Conservation (phyloP, 2,329 filamentous ascomycete species). For the Colletotrichum sp. region DNA sequence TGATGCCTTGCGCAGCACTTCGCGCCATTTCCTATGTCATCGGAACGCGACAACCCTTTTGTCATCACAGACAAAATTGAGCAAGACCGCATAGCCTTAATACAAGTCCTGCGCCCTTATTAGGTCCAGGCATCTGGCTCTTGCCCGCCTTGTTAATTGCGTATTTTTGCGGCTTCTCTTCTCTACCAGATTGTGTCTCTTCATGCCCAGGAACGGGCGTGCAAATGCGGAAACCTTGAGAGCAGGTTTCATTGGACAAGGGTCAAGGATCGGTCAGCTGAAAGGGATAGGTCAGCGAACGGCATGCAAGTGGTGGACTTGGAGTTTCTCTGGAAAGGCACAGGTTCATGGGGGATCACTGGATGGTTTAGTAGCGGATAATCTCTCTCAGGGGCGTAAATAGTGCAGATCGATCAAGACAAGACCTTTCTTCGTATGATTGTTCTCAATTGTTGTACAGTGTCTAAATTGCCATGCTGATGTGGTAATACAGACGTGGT, state of each 20-base stretch:
- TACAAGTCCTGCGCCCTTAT: background rate
- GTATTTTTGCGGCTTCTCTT: background rate
- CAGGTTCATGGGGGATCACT: background rate
- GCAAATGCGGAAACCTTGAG: background rate
- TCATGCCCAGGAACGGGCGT: background rate
- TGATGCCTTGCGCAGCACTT: background rate
- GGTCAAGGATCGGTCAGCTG: background rate
- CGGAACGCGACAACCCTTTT: background rate
- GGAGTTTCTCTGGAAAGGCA: background rate
- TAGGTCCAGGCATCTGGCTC: background rate
- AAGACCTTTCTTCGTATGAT: background rate
- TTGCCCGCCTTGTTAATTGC: background rate
- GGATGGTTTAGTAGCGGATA: background rate
- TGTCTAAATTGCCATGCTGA: background rate
- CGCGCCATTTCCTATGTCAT: background rate
- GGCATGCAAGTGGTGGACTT: background rate
- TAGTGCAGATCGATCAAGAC: background rate
- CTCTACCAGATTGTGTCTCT: background rate
- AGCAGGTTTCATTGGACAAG: background rate
- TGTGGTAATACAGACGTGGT: slow-evolving; percentile 4
- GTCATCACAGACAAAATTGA: background rate
- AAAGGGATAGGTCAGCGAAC: background rate
- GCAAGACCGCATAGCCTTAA: background rate
- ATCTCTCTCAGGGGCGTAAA: background rate
- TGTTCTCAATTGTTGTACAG: background rate